A percentile compares a stretch with the other conserved stretches of the same genome.
phyloP scores from a whole-genome alignment of 2,329 filamentous ascomycete species.

The Arachnopeziza araneosa region DNA sequence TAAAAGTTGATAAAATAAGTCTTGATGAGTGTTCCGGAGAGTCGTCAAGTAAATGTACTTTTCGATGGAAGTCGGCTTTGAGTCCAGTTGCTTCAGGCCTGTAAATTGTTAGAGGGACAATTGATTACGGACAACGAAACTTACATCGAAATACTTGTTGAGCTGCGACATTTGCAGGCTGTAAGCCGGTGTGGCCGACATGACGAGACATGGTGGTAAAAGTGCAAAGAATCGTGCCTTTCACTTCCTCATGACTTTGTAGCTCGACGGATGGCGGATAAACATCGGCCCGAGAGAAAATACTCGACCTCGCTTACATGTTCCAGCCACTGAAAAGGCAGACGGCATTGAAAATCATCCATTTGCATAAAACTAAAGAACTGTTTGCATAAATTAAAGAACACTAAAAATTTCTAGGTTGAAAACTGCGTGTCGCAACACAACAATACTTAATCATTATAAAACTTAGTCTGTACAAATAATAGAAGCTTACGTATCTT shows the following conservation, averaged over 20 bases:
- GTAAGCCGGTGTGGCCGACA: neutral
- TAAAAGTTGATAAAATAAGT: slow-evolving; percentile 28
- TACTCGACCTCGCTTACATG: neutral
- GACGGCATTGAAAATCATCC: too few relatives aligned
- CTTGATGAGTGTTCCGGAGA: slow-evolving; percentile 25
- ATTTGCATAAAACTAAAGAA: too few relatives aligned
- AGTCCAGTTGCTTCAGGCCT: slow-evolving; percentile 28
- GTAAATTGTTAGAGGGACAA: neutral
- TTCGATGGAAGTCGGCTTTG: slow-evolving; percentile 26
- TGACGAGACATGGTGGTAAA: neutral
- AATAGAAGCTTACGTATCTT: too few relatives aligned
- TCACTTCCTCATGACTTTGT: neutral
- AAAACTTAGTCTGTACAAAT: too few relatives aligned
- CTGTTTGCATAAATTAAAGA: too few relatives aligned
- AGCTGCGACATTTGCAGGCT: neutral
- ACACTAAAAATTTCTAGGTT: too few relatives aligned
- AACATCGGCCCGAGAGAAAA: neutral
- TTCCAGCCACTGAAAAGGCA: too few relatives aligned
- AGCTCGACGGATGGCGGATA: neutral
- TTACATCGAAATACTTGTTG: neutral
- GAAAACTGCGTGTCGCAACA: too few relatives aligned
- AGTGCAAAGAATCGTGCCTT: neutral
- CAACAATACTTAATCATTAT: too few relatives aligned
- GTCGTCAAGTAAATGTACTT: slow-evolving; percentile 29
- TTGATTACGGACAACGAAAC: neutral